phyloP scores from a whole-genome alignment of 2,329 filamentous ascomycete genomes.

The Helotiales sp. region DNA sequence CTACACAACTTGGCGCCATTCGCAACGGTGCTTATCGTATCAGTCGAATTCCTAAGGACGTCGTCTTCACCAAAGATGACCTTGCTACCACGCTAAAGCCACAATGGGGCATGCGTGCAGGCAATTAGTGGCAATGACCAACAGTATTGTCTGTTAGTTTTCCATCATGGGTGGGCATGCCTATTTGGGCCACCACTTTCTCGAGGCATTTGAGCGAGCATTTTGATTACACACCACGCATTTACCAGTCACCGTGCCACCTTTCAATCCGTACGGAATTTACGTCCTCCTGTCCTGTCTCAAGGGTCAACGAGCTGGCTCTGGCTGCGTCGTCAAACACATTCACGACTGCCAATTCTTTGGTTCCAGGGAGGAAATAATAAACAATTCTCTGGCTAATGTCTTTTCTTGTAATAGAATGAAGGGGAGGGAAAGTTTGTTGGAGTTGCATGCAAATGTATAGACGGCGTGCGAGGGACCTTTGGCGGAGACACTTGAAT shows the following conservation, averaged over 20 bases:
- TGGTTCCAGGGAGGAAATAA: conserved; percentile 5
- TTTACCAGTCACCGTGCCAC: conserved; percentile 9
- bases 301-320: conserved; percentile 20
- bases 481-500: too few relatives aligned
- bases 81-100: conserved; percentile 47
- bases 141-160: conserved; percentile 25
- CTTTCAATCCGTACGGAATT: background rate
- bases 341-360: conserved; percentile 13
- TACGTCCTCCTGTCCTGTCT: conserved; percentile 3
- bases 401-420: conserved; percentile 31
- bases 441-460: conserved; percentile 6
- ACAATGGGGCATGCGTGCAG: conserved; percentile 38
- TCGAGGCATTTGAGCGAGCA: conserved; percentile 34
- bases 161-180: conserved; percentile 13
- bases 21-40: conserved; percentile 70
- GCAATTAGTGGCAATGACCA: conserved; percentile 22
- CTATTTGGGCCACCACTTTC: conserved; percentile 19
- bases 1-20: conserved; percentile 57
- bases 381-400: conserved; percentile 25
- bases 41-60: conserved; percentile 63
- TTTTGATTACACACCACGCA: conserved; percentile 22
- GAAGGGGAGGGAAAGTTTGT: conserved; percentile 7
- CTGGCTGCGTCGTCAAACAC: conserved; percentile 17
- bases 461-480: too few relatives aligned
- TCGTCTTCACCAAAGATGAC: conserved; percentile 65